These are phyloP conservation scores for Nitzschia sp. DNA, from an alignment of 108 stramenopile genomes.

Conservation along the genomic window DNA sequence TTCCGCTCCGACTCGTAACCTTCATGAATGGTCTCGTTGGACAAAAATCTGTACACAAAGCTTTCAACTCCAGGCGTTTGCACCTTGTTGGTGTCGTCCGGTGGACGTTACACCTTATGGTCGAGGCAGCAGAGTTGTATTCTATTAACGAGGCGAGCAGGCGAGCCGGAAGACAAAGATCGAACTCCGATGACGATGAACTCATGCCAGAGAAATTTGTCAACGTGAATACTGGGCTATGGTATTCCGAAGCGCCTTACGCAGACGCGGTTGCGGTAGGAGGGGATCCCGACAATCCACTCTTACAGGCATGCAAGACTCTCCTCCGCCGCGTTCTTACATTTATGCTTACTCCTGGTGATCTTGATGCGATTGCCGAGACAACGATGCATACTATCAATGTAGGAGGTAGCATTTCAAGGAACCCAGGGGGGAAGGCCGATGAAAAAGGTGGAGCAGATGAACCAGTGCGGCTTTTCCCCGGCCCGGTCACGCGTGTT, in stretches of 20 bases:
- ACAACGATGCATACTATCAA: conserved; percentile 84
- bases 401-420: conserved; percentile 33
- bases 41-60: conserved; percentile 74
- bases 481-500: conserved; percentile 74
- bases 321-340: conserved; percentile 81
- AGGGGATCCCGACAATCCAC: conserved; percentile 76
- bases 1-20: conserved; percentile 72
- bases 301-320: conserved; percentile 81
- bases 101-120: conserved; percentile 87
- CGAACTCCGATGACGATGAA: conserved; percentile 19
- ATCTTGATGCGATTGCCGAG: conserved; percentile 84
- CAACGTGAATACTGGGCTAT: conserved; percentile 32
- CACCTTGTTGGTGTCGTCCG: conserved; percentile 82
- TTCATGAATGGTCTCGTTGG: conserved; percentile 80
- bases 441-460: neutral
- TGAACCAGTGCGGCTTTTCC: conserved; percentile 35
- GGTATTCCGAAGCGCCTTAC: conserved; percentile 66
- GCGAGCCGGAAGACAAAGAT: conserved; percentile 17
- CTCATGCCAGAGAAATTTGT: conserved; percentile 10
- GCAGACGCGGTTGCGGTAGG: conserved; percentile 75
- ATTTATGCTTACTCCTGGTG: conserved; percentile 87
- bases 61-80: conserved; percentile 85
- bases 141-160: conserved; percentile 40
- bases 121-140: conserved; percentile 85
- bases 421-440: conserved; percentile 35